Evolutionary conservation across 495 filamentous ascomycete species (phyloP).

Genomic region (Neurospora discreta): DNA sequence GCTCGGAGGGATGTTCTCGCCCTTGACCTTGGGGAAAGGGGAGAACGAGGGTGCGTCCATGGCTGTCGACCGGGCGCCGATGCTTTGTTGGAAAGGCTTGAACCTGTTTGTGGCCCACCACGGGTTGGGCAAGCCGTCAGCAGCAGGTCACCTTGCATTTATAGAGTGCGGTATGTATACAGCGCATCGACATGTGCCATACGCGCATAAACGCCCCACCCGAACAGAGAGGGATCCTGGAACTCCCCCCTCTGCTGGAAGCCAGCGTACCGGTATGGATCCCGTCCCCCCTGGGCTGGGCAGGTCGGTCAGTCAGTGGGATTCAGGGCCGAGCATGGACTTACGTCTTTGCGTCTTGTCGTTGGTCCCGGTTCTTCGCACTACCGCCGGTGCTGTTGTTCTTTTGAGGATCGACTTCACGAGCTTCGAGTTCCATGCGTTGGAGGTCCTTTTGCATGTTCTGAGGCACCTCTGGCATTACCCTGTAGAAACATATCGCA

Average conservation of each 20-base stretch:
- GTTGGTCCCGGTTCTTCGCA: conserved; percentile 4
- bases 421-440: conserved; percentile 73
- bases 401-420: conserved; percentile 30
- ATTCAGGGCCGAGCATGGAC: conserved; percentile 1
- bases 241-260: neutral
- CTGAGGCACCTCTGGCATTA: conserved; percentile 49
- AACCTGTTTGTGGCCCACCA: conserved; percentile 23
- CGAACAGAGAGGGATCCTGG: neutral
- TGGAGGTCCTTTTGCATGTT: conserved; percentile 90
- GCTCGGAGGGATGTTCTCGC: conserved; percentile 83
- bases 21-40: conserved; percentile 77
- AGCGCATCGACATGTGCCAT: neutral
- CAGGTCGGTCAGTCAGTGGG: neutral
- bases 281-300: neutral
- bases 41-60: conserved; percentile 71
- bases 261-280: neutral
- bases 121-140: conserved; percentile 12
- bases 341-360: conserved; percentile 16
- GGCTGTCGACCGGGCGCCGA: conserved; percentile 11
- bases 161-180: neutral
- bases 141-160: conserved; percentile 8
- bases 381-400: conserved; percentile 19
- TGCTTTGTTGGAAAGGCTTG: conserved; percentile 33
- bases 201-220: neutral
- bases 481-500: conserved; percentile 23